These are phyloP conservation scores for Oenanthe javanica DNA, from an alignment of 140 eudicot species.

Conservation along the genomic window DNA sequence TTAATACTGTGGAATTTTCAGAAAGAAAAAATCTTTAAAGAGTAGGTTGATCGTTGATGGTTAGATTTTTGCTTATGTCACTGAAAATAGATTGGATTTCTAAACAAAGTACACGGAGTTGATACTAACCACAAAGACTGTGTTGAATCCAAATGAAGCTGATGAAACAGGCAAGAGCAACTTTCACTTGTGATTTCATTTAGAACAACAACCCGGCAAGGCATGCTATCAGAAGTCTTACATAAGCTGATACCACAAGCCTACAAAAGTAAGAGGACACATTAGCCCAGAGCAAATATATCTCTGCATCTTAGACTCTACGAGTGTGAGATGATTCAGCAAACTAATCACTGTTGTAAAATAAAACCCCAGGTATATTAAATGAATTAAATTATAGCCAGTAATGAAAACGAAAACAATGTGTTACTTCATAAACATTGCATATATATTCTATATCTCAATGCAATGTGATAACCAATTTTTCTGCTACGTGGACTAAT, in stretches of 20 bases:
- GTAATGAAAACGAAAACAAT: neutral
- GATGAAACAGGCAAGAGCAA: conserved; percentile 41
- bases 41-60: neutral
- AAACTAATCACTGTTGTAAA: neutral
- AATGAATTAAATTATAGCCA: neutral
- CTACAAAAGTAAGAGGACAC: conserved; percentile 7
- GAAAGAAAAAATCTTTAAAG: neutral
- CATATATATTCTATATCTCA: neutral
- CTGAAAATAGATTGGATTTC: neutral
- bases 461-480: neutral
- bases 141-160: conserved; percentile 45
- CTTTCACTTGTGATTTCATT: conserved; percentile 48
- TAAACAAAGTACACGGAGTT: neutral
- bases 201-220: conserved; percentile 15
- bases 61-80: neutral
- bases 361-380: neutral
- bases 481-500: neutral
- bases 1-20: neutral
- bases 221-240: conserved; percentile 13
- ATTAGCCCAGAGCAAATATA: neutral
- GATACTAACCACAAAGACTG: conserved; percentile 46
- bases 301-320: neutral
- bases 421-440: neutral
- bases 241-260: conserved; percentile 4
- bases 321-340: neutral